Conservation (phyloP, 2,329 filamentous ascomycete species). For the Parafenestella ontariensis region DNA sequence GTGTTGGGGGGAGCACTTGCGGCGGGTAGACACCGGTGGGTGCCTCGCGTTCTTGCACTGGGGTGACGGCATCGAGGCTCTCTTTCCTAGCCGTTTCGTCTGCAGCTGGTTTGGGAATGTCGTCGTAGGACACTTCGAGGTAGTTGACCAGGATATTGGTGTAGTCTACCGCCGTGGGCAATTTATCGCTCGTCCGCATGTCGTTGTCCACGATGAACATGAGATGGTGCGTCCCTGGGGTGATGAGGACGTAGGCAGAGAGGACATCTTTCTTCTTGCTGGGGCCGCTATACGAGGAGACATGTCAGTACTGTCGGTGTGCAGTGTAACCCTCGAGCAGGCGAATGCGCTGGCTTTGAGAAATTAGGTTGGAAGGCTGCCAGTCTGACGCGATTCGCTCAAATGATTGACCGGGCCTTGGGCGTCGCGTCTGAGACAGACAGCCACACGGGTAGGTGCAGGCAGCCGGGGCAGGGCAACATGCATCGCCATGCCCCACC, state of each 20-base stretch:
- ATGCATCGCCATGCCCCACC: constrained; percentile 10
- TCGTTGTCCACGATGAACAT: constrained; percentile 95
- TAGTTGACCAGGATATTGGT: constrained; percentile 99
- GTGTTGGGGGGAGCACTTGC: constrained; percentile 54
- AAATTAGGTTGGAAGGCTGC: constrained; percentile 17
- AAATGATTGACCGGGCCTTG: constrained; percentile 30
- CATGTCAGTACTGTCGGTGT: constrained; percentile 37
- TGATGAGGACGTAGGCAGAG: constrained; percentile 79
- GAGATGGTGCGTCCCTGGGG: constrained; percentile 93
- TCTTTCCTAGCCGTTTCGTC: constrained; percentile 26
- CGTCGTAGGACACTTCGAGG: constrained; percentile 86
- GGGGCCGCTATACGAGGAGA: constrained; percentile 44
- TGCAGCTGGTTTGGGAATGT: constrained; percentile 56
- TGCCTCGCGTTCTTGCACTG: constrained; percentile 36
- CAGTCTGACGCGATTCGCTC: constrained; percentile 7
- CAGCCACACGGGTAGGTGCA: constrained; percentile 34
- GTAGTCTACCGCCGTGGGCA: constrained; percentile 96
- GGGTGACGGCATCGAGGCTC: constrained; percentile 24
- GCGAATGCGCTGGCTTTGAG: constrained; percentile 7
- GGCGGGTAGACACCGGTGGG: constrained; percentile 38
- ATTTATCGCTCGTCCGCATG: constrained; percentile 84
- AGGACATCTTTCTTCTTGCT: constrained; percentile 65
- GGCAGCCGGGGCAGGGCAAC: constrained; percentile 8
- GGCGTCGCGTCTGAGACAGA: constrained; percentile 13
- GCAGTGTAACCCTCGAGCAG: constrained; percentile 40